Conservation (phyloP, 148 eudicot species). For the Mesembryanthemum crystallinum region DNA sequence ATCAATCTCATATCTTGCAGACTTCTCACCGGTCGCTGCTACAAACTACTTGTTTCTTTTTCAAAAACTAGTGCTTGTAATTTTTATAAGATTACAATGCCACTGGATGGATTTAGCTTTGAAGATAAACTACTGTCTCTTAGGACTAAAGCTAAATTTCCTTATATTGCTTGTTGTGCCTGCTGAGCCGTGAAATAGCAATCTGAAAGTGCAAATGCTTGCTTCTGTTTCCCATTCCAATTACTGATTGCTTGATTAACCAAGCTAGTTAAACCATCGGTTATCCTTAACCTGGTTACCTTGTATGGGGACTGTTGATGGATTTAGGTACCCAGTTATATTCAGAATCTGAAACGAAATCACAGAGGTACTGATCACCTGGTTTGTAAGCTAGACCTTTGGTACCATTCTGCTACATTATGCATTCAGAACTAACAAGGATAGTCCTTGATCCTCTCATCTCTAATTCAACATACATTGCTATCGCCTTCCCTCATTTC, state of each 20-base stretch:
- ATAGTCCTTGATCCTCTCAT: too few species aligned
- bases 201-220: neutral
- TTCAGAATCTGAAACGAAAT: neutral
- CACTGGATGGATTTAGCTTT: too few species aligned
- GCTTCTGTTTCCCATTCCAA: neutral
- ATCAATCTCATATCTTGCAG: neutral
- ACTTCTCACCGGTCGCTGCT: neutral
- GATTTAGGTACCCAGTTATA: neutral
- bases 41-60: too few species aligned
- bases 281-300: neutral
- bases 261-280: neutral
- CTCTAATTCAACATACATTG: too few species aligned
- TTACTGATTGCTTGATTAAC: neutral
- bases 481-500: too few species aligned
- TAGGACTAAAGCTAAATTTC: neutral
- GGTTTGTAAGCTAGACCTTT: too few species aligned
- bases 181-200: neutral
- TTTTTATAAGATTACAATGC: too few species aligned
- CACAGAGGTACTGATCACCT: too few species aligned
- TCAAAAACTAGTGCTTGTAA: too few species aligned
- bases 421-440: too few species aligned
- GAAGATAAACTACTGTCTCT: neutral
- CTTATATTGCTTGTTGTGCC: neutral
- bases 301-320: neutral
- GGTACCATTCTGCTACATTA: too few species aligned